Base-by-base conservation (phyloP, 106 monocot species). In the Phalaenopsis aphrodite region DNA sequence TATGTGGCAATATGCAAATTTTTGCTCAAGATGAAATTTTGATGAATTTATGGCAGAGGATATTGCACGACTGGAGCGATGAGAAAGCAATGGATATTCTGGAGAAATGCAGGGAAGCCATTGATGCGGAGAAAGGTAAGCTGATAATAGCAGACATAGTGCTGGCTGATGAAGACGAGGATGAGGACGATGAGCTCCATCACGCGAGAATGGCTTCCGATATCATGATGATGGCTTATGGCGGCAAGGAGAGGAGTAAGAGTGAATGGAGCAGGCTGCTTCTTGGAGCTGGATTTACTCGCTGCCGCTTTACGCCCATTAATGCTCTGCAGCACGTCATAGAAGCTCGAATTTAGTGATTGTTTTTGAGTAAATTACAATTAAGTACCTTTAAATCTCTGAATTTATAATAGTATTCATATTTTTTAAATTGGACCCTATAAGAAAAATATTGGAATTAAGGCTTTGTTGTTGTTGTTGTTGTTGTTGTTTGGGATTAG, bases 231-330 rank as follows among this genome's bases (percentile, higher is more conserved):
- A 61, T 81, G 75, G 75, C 46, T 2, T 75, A 57, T 43, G 23
- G 81, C 9, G 81, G 81, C 9, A 72, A 74, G 41, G 74, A 81
- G 57, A 74, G 81, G 56, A 81, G 56, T 0, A 56, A 81, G 41
- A 73, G 41, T 2, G 81, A 81, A 23, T 81, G 81, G 81, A 81
- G 75, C 36, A 42, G 56, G 8, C 37, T 81, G 12, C 72, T 81
- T 1, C 30, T 16, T 3, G 23, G 37, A 41, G 81, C 81, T 39
- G 81, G 74, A 2, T 81, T 74, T 55, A 74, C 45, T 72, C 48
- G 16, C 14, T 80, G 72, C 80, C 48, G 8, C 2, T 38, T 73
- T 0, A 72, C 36, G 4, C 47, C 5, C 43, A 19, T 80, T 37
- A 72, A 6, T 14, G 80, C 80, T 16, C 12, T 80, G 80, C 36